A percentile compares a stretch with the other conserved stretches of the same genome.
phyloP scores from a whole-genome alignment of 2,329 filamentous ascomycete genomes.

The Colletotrichum ledebouriae region DNA sequence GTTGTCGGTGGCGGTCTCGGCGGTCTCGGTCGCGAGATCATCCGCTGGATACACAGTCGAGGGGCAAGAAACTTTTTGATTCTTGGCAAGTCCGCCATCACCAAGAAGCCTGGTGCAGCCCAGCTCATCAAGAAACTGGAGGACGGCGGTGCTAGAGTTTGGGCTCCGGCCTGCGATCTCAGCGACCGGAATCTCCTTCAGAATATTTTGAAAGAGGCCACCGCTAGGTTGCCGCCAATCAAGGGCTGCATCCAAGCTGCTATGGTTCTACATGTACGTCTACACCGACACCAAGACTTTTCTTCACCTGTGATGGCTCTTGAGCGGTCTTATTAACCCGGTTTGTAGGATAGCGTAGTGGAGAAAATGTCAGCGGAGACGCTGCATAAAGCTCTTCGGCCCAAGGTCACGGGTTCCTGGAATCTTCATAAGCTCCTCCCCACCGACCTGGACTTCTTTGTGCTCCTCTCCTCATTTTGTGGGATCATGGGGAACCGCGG shows the following conservation, averaged over 20 bases:
- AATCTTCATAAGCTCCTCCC: slow-evolving; percentile 59
- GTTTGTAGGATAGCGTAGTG: slow-evolving; percentile 57
- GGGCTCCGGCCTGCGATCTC: slow-evolving; percentile 57
- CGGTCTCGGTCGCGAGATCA: slow-evolving; percentile 66
- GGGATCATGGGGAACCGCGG: slow-evolving; percentile 69
- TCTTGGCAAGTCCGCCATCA: slow-evolving; percentile 52
- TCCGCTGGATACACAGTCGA: slow-evolving; percentile 62
- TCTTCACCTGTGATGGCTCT: too few relatives aligned
- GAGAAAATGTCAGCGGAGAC: slow-evolving; percentile 61
- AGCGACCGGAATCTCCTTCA: slow-evolving; percentile 49
- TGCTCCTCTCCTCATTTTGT: slow-evolving; percentile 67
- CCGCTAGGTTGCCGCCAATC: slow-evolving; percentile 46
- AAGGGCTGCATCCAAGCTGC: slow-evolving; percentile 54
- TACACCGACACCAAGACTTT: too few relatives aligned
- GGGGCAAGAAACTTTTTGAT: slow-evolving; percentile 61
- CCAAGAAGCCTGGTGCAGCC: slow-evolving; percentile 42
- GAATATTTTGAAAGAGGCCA: slow-evolving; percentile 42
- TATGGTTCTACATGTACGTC: slow-evolving; percentile 44
- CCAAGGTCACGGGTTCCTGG: slow-evolving; percentile 64
- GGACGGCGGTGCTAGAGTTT: slow-evolving; percentile 49
- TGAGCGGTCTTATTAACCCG: too few relatives aligned
- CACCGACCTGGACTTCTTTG: slow-evolving; percentile 56
- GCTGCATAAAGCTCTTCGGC: slow-evolving; percentile 58
- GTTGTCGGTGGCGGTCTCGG: slow-evolving; percentile 70
- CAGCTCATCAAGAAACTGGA: slow-evolving; percentile 52